Base-by-base conservation (phyloP, 768 basidiomycete species). In the Leccinellum rugosiceps region DNA sequence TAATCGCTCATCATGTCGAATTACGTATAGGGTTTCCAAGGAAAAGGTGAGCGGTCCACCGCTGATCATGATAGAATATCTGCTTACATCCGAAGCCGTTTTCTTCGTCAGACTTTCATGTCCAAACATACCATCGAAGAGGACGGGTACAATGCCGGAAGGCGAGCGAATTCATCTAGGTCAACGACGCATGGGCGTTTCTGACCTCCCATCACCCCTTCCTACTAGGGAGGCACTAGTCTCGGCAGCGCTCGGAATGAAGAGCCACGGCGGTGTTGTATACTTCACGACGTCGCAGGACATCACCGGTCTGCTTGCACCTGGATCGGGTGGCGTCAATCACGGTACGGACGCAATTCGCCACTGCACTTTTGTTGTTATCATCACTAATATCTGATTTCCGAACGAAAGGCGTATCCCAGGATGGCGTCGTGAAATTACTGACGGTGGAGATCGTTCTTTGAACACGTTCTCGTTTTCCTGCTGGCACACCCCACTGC, bases 371-470 rank as follows among this genome's bases (percentile, higher is more conserved):
- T 25, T 25, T 25, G 25, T 30, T 7, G 49, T 15, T 5, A 38
- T 13, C 25, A 19, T 11, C 25, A 14, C 21, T 9, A n/a, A n/a
- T 7, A 28, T 34, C 56, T 62, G 47, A 45, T 54, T 23, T 23
- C 35, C 11, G 49, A 59, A 30, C 23, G 13, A 21, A 84, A 85
- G 84, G 74, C 19, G 86, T 85, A 53, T 76, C 84, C 4, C 77
- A 77, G 45, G 84, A 86, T 63, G 84, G 85, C 26, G 75, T 79
- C 46, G 79, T 81, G 9, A 78, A 76, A 0, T 66, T 85, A 19
- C 69, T 86, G 52, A 85, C 81, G 0, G 80, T 85, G 14, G 79
- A 72, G 1, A 78, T 80, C 47, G 25, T 31, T 70, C 44, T 74
- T 38, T 38, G 35, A 17, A 5, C 6, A 15, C 17, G 35, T 38